Percentiles rank a stretch among this genome's conserved stretches.
Evolutionary conservation across 2,329 filamentous ascomycete species (phyloP).

Genomic region (Cladosporium sp.): DNA sequence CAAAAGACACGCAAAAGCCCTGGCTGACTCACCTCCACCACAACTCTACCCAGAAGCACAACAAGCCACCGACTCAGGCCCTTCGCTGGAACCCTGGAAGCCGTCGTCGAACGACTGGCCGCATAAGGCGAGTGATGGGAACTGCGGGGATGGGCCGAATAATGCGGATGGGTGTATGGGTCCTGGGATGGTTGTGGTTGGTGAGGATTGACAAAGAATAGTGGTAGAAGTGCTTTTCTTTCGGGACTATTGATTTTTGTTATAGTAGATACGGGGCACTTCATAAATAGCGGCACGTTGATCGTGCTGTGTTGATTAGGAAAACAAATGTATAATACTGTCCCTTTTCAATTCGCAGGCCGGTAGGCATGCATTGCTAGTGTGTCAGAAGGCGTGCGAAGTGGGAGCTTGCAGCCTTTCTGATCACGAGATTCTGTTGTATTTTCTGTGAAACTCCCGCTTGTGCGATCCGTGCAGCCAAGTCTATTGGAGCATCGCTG

Average conservation of each 20-base stretch:
- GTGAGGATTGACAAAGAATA: background rate
- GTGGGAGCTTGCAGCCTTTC: background rate
- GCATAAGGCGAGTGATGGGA: background rate
- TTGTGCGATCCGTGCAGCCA: background rate
- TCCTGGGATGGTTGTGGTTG: background rate
- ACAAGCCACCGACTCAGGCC: background rate
- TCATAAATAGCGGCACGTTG: background rate
- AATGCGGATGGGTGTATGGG: background rate
- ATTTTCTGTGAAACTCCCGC: background rate
- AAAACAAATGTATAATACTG: no score
- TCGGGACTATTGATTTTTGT: background rate
- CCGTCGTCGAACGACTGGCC: background rate
- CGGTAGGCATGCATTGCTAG: no score
- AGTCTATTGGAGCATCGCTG: constrained; percentile 24
- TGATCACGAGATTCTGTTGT: background rate
- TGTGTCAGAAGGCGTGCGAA: background rate
- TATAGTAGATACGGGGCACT: background rate
- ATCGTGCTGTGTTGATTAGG: background rate
- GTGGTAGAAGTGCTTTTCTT: no score
- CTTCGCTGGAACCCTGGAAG: background rate
- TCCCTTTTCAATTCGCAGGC: no score
- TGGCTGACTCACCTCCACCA: background rate
- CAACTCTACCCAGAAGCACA: background rate
- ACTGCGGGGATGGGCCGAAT: background rate
- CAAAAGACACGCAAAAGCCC: background rate